Conservation (phyloP, 176 grass and related monocot genomes). For the bread wheat (Triticum aestivum) region DNA sequence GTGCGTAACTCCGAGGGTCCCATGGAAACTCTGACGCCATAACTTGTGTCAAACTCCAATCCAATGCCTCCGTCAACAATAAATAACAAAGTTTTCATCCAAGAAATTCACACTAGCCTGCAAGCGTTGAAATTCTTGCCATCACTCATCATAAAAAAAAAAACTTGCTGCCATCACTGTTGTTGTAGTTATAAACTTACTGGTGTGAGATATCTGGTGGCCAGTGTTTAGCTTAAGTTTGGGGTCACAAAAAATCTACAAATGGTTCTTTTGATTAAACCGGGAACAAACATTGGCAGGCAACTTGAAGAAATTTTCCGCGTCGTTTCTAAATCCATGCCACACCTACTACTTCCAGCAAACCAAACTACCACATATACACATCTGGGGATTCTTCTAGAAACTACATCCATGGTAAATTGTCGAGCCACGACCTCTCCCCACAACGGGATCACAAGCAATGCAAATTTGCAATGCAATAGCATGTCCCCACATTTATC, state of each 20-base stretch:
- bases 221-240: neutral
- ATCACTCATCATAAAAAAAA: neutral
- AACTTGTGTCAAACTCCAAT: neutral
- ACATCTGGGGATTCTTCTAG: slow-evolving; percentile 22
- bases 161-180: neutral
- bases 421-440: neutral
- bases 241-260: neutral
- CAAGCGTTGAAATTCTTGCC: neutral
- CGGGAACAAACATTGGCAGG: neutral
- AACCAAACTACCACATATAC: slow-evolving; percentile 12
- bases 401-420: neutral
- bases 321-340: neutral
- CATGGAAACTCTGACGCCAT: neutral
- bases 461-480: neutral
- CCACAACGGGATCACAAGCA: neutral
- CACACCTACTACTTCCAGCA: slow-evolving; percentile 16
- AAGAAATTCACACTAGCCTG: neutral
- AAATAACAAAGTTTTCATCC: neutral
- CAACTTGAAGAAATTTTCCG: neutral
- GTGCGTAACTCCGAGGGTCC: neutral
- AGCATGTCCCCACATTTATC: slow-evolving; percentile 18
- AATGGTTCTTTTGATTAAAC: neutral
- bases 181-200: neutral
- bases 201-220: neutral
- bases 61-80: neutral